These are phyloP conservation scores for Clathrus columnatus DNA, from an alignment of 768 basidiomycete species.

Conservation along the genomic window DNA sequence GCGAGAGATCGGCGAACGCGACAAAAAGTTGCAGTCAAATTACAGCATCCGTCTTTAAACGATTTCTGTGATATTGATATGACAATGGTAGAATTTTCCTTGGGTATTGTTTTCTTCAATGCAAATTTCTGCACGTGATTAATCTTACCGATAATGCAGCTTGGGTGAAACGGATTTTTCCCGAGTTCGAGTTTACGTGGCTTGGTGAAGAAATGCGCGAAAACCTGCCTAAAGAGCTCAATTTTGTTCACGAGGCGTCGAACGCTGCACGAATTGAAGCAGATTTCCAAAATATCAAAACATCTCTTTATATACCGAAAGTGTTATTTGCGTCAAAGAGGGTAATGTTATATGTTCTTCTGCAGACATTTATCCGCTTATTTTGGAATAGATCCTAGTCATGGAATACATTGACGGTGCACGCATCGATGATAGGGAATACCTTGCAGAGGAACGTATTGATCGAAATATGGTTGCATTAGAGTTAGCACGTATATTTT, in stretches of 20 bases:
- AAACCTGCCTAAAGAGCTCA: slow-evolving; percentile 89
- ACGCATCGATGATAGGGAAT: slow-evolving; percentile 79
- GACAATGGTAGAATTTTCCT: slow-evolving; percentile 69
- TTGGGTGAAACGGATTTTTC: slow-evolving; percentile 89
- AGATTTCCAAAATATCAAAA: slow-evolving; percentile 63
- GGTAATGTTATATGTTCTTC: slow-evolving; percentile 28
- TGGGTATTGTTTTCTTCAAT: slow-evolving; percentile 33
- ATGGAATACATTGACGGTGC: slow-evolving; percentile 95
- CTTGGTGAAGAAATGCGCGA: slow-evolving; percentile 89
- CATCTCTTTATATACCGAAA: slow-evolving; percentile 78
- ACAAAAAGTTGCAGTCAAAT: slow-evolving; percentile 66
- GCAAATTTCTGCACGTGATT: background rate
- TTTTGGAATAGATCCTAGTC: slow-evolving; percentile 34
- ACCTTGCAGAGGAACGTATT: slow-evolving; percentile 72
- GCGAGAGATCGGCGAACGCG: slow-evolving; percentile 66
- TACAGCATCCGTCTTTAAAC: slow-evolving; percentile 89
- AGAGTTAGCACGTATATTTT: slow-evolving; percentile 86
- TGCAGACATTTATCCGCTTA: background rate
- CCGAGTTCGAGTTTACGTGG: slow-evolving; percentile 94
- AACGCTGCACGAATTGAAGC: slow-evolving; percentile 66
- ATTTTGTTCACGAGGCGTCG: slow-evolving; percentile 82
- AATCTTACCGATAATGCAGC: slow-evolving; percentile 28
- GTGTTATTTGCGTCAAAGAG: slow-evolving; percentile 76
- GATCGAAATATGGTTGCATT: slow-evolving; percentile 91
- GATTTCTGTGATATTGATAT: slow-evolving; percentile 91